Base-by-base conservation (phyloP, 2,329 filamentous ascomycete genomes). In the Monilinia laxa region DNA sequence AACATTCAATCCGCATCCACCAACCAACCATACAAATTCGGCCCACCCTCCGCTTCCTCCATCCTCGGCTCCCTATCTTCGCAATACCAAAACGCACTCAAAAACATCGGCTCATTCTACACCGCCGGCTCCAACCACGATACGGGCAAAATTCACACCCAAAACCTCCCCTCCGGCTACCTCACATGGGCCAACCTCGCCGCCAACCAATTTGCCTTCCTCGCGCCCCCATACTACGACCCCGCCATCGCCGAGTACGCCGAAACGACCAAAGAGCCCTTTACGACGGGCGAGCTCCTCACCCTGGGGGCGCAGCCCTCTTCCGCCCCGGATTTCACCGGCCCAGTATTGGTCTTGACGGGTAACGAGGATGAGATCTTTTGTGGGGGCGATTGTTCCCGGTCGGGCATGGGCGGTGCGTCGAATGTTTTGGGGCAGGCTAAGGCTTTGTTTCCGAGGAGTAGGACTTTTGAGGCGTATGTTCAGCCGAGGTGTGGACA, bases 161-260 rank as follows among this genome's bases (percentile, higher is more conserved):
- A 40, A 4, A 10, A 65, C n/a, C 25, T 53, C 28, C 45, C 63
- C 31, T 10, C 42, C 3, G 63, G 54, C 25, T 65, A 65, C n/a
- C 23, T 60, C 63, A 65, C 55, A 14, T 65, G 54, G 63, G n/a
- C 63, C 20, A 59, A 59, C 23, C 45, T 65, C 3, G 42, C n/a
- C 25, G 31, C 63, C 2, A 65, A 65, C 35, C 63, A 65, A 59
- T 60, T 59, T 11, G 35, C 55, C 9, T 65, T 65, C 18, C 23
- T 65, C 31, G 55, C 55, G 4, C 55, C 63, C 11, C 63, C 63
- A 0, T 65, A 53, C 35, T 65, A 65, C 35, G 45, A 65, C 20
- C 55, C 35, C 7, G 20, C n/a, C 1, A 58, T 65, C 16, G 63
- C 31, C n/a, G 18, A 45, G 18, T 65, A 59, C 9, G 16, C 63